These are phyloP conservation scores for Skeletonema marinoi DNA, from an alignment of 108 stramenopile genomes.

Conservation along the genomic window DNA sequence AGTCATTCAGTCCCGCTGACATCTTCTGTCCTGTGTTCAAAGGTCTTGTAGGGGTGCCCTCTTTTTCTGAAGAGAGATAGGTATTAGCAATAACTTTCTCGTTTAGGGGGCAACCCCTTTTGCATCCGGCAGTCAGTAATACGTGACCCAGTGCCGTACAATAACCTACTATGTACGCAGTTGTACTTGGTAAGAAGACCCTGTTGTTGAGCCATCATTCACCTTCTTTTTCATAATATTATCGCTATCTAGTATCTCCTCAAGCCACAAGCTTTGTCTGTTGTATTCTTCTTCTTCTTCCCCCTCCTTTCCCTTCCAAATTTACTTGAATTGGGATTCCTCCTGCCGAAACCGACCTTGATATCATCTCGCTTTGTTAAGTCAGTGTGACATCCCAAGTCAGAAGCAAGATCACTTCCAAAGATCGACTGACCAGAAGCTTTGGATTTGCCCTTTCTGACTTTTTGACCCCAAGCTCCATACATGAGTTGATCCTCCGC, in stretches of 20 bases:
- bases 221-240: background rate
- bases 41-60: no score
- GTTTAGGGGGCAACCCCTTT: no score
- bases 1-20: no score
- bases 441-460: constrained; percentile 77
- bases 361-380: constrained; percentile 72
- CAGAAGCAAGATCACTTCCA: constrained; percentile 84
- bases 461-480: constrained; percentile 97
- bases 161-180: no score
- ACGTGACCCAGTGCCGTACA: no score
- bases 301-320: constrained; percentile 93
- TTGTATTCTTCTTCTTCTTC: constrained; percentile 84
- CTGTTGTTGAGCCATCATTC: no score
- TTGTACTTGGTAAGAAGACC: no score
- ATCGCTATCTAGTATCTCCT: constrained; percentile 64
- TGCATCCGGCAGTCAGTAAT: no score
- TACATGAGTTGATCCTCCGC: constrained; percentile 96
- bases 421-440: constrained; percentile 75
- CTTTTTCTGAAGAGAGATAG: no score
- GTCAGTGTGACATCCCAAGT: constrained; percentile 79
- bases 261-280: constrained; percentile 86
- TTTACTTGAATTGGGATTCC: constrained; percentile 89
- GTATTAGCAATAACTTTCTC: no score
- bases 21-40: no score
- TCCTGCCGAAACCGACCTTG: constrained; percentile 87